Evolutionary conservation across 2,329 filamentous ascomycete genomes (phyloP), one percentile per base, ranked within the genome.

Genomic region (Bipolaris zeicola): DNA sequence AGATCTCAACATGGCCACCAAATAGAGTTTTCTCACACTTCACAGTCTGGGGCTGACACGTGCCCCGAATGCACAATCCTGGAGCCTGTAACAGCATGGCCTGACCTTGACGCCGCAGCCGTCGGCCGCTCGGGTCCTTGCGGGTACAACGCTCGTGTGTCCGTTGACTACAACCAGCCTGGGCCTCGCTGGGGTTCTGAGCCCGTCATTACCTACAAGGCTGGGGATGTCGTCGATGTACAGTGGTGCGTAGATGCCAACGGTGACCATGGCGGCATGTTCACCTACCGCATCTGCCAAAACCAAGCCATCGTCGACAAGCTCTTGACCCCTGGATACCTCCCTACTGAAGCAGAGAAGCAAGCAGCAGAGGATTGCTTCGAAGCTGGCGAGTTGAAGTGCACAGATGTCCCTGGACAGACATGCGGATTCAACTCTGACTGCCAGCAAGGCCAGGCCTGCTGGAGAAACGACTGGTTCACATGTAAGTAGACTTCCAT

Each of bases 391-490:
- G 60, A 53, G 18, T 56, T 74, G 18, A 66, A 70, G 8, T 74
- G 70, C 52, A 74, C 69, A 5, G 69, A 71, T 51, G 71, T 74
- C 8, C 50, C 44, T 33, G 71, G 71, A 1, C 70, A 74, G 50
- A 64, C 61, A 0, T 74, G 71, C 42, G 67, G 63, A 0, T 74
- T 62, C 50, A 73, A 62, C 46, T 44, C 70, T 5, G 71, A 74
- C 50, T 74, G 71, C 24, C 62, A 66, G 24, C 43, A 58, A 11
- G 71, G 69, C 3, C 66, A 73, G 36, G 48, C 63, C 13, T 73
- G 71, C 61, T 74, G 65, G 64, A 65, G 70, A 26, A 74, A 74
- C 14, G 71, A 73, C 51, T 74, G 71, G 71, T 74, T 74, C 44
- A 71, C 71, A 2, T 74, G 71, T 61, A 42, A 39, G 58, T 43